phyloP scores from a whole-genome alignment of 352 stramenopile species.

The Globisporangium mamillatum region DNA sequence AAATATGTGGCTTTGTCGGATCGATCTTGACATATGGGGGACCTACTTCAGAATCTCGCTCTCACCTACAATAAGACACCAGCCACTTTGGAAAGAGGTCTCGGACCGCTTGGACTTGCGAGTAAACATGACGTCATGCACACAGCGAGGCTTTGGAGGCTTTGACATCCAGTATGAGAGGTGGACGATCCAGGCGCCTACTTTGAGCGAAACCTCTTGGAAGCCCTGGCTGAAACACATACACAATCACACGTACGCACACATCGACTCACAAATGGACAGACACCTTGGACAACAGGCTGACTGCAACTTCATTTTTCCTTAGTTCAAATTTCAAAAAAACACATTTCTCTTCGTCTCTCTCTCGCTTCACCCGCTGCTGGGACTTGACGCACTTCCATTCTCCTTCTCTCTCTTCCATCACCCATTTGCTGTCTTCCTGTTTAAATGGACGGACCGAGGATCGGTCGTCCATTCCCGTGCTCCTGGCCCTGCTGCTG shows the following conservation, averaged over 20 bases:
- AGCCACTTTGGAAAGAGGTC: too few relatives aligned
- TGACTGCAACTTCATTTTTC: neutral
- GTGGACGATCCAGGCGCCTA: too few relatives aligned
- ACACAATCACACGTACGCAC: neutral
- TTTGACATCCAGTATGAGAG: too few relatives aligned
- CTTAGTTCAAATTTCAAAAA: neutral
- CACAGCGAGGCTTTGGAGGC: too few relatives aligned
- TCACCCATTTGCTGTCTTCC: neutral
- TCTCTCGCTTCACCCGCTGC: neutral
- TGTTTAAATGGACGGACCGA: slow-evolving; percentile 13
- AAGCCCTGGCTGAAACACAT: neutral
- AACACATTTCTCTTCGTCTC: neutral
- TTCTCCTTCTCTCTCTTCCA: neutral
- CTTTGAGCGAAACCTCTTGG: neutral
- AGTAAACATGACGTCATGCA: too few relatives aligned
- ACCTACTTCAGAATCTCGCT: too few relatives aligned
- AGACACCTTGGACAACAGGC: neutral
- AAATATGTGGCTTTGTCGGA: too few relatives aligned
- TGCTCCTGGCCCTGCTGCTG: slow-evolving; percentile 9
- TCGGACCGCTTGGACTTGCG: too few relatives aligned
- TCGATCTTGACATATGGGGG: too few relatives aligned
- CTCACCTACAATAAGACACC: too few relatives aligned
- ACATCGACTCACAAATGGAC: neutral
- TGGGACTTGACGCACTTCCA: neutral
- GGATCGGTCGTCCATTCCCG: slow-evolving; percentile 7